Evolutionary conservation across 345 rosid genomes (phyloP).

Genomic region (Linum usitatissimum): DNA sequence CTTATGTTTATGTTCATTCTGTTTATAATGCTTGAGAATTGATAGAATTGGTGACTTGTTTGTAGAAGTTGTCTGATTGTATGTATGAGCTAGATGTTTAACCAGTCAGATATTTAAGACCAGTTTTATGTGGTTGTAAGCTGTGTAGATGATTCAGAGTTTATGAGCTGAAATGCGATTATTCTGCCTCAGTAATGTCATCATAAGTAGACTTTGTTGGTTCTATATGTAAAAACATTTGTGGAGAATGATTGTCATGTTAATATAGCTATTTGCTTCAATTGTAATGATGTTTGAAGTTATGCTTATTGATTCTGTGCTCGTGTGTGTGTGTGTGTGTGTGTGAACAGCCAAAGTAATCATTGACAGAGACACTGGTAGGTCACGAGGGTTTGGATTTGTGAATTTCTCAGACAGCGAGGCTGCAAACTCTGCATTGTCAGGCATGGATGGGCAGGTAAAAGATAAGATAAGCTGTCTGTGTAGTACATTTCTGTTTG

Average conservation of each 20-base stretch:
- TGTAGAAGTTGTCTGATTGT: neutral
- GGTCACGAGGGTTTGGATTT: slow-evolving; percentile 72
- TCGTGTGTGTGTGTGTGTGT: neutral
- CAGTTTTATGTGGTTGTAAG: too few relatives aligned
- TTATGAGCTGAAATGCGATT: neutral
- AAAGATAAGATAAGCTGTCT: neutral
- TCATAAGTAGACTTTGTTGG: too few relatives aligned
- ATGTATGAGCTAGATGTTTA: neutral
- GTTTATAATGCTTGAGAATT: neutral
- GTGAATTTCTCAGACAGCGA: slow-evolving; percentile 32
- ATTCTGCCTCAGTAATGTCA: neutral
- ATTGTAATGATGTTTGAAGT: neutral
- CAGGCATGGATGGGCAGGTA: slow-evolving; percentile 74
- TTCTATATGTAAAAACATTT: too few relatives aligned
- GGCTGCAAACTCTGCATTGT: slow-evolving; percentile 42
- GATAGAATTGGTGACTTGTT: neutral
- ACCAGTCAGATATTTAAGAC: too few relatives aligned
- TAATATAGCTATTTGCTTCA: neutral
- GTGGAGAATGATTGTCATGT: neutral
- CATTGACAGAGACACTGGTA: slow-evolving; percentile 53
- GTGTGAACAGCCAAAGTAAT: slow-evolving; percentile 41
- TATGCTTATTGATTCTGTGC: neutral
- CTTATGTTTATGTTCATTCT: neutral
- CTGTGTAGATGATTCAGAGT: neutral
- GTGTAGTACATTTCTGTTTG: neutral